A percentile compares a stretch with the other conserved stretches of the same genome.
phyloP scores from a whole-genome alignment of 2,329 filamentous ascomycete species.

The Lizonia empirigonia region DNA sequence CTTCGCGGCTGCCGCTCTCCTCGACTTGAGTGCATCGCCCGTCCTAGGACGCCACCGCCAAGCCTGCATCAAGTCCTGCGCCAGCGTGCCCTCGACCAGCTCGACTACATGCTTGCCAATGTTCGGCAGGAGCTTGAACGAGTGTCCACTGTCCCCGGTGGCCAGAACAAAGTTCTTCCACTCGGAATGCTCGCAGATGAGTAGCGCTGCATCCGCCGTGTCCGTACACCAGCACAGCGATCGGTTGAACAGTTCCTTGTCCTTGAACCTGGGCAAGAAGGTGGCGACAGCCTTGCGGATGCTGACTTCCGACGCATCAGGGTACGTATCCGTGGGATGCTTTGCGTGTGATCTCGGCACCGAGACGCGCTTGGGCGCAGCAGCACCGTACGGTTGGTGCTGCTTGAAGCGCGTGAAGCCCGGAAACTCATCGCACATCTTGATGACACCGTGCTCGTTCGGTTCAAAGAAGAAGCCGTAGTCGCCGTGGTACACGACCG shows the following conservation, averaged over 20 bases:
- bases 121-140: slow-evolving; percentile 55
- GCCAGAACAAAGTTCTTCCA: slow-evolving; percentile 57
- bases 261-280: slow-evolving; percentile 52
- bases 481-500: slow-evolving; percentile 60
- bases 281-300: slow-evolving; percentile 42
- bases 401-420: slow-evolving; percentile 50
- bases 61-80: slow-evolving; percentile 48
- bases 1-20: slow-evolving; percentile 49
- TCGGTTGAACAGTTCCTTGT: slow-evolving; percentile 52
- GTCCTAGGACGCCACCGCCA: slow-evolving; percentile 55
- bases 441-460: slow-evolving; percentile 53
- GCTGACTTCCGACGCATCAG: slow-evolving; percentile 52
- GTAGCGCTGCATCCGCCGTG: slow-evolving; percentile 66
- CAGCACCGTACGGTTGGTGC: slow-evolving; percentile 52
- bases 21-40: slow-evolving; percentile 53
- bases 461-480: slow-evolving; percentile 60
- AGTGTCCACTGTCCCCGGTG: slow-evolving; percentile 56
- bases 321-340: slow-evolving; percentile 52
- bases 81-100: slow-evolving; percentile 50
- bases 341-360: slow-evolving; percentile 54
- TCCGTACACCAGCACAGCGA: slow-evolving; percentile 65
- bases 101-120: slow-evolving; percentile 57
- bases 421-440: slow-evolving; percentile 64
- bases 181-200: slow-evolving; percentile 60
- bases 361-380: slow-evolving; percentile 59